These are phyloP conservation scores for Coriolopsis trogii DNA, from an alignment of 1,284 basidiomycete species.

Conservation along the genomic window DNA sequence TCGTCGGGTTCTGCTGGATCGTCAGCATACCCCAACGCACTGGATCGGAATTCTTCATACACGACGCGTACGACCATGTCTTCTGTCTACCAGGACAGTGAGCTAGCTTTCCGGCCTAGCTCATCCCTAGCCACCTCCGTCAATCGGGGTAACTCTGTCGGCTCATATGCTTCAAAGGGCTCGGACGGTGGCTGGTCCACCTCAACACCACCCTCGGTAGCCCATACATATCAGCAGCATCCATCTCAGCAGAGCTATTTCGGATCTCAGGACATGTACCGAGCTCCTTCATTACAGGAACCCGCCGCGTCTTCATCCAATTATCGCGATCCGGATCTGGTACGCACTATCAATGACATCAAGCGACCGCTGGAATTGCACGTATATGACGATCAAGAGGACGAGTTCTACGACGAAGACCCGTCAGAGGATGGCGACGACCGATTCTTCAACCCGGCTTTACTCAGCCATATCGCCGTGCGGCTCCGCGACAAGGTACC, in stretches of 20 bases:
- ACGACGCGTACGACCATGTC: conserved; percentile 25
- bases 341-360: conserved; percentile 42
- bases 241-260: conserved; percentile 19
- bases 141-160: conserved; percentile 33
- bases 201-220: conserved; percentile 17
- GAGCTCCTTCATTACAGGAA: conserved; percentile 20
- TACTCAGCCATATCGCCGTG: conserved; percentile 88
- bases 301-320: conserved; percentile 28
- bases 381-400: conserved; percentile 50
- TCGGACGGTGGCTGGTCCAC: conserved; percentile 27
- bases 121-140: conserved; percentile 30
- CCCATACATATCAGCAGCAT: conserved; percentile 20
- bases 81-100: conserved; percentile 26
- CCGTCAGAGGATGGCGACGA: conserved; percentile 72
- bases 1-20: conserved; percentile 22
- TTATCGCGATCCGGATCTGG: conserved; percentile 33
- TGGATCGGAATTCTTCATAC: conserved; percentile 28
- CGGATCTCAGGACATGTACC: conserved; percentile 24
- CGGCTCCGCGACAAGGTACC: conserved; percentile 87
- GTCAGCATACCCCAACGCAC: conserved; percentile 19
- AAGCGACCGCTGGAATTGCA: conserved; percentile 42
- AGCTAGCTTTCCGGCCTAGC: conserved; percentile 17
- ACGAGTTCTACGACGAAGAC: conserved; percentile 68
- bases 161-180: conserved; percentile 30
- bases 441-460: conserved; percentile 83